Percentiles rank a stretch among this genome's conserved stretches.
These are phyloP conservation scores for Aschersonia sp. DNA, from an alignment of 2,329 filamentous ascomycete species.

Conservation along the genomic window DNA sequence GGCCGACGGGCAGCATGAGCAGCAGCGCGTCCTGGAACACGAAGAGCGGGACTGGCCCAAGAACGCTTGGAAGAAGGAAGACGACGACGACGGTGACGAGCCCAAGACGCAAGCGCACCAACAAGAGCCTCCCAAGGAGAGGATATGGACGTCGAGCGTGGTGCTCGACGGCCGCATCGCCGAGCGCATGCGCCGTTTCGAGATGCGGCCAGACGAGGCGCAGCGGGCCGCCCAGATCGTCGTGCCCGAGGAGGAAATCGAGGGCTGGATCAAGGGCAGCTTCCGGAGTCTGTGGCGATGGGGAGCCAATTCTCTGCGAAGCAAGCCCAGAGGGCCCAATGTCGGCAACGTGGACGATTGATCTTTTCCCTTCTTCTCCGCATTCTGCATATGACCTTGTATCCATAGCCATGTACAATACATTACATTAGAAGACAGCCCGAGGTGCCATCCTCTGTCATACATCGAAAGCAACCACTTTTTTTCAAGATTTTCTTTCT, in stretches of 20 bases:
- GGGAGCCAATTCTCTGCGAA: slow-evolving; percentile 25
- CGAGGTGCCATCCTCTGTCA: too few relatives aligned
- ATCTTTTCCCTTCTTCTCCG: background rate
- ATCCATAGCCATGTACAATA: background rate
- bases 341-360: slow-evolving; percentile 24
- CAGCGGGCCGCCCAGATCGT: slow-evolving; percentile 46
- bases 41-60: slow-evolving; percentile 82
- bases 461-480: too few relatives aligned
- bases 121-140: slow-evolving; percentile 40
- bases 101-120: slow-evolving; percentile 18
- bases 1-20: slow-evolving; percentile 21
- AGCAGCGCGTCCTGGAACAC: slow-evolving; percentile 42
- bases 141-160: slow-evolving; percentile 62
- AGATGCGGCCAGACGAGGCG: slow-evolving; percentile 55
- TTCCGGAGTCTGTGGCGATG: slow-evolving; percentile 38
- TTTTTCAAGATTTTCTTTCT: background rate
- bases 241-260: slow-evolving; percentile 52
- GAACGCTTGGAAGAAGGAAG: slow-evolving; percentile 47
- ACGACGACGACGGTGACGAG: slow-evolving; percentile 16
- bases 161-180: slow-evolving; percentile 64
- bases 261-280: slow-evolving; percentile 52
- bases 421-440: too few relatives aligned
- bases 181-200: slow-evolving; percentile 67
- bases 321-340: slow-evolving; percentile 25
- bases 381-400: background rate